Conservation (phyloP, 2,329 filamentous ascomycete genomes). For the Colletotrichum melonis region DNA sequence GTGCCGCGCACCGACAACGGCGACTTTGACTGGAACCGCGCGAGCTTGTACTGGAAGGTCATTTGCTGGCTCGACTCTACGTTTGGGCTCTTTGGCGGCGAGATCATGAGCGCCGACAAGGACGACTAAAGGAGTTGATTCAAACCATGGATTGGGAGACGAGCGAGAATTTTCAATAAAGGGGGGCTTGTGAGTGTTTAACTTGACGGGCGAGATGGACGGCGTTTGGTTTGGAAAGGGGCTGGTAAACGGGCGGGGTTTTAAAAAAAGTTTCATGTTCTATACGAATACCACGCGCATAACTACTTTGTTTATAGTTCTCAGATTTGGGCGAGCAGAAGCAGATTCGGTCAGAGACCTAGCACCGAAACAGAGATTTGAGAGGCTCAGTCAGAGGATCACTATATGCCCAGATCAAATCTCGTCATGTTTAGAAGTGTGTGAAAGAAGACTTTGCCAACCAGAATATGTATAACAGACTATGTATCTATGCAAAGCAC, state of each 20-base stretch:
- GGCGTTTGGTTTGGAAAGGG: background rate
- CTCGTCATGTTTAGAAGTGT: background rate
- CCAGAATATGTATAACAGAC: background rate
- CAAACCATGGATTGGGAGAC: too few species aligned
- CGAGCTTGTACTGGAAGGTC: slow-evolving; percentile 75
- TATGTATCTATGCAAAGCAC: background rate
- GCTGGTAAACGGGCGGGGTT: background rate
- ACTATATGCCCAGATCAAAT: background rate
- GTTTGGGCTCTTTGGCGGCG: slow-evolving; percentile 69
- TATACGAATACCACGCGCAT: slow-evolving; percentile 24
- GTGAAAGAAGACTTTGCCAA: background rate
- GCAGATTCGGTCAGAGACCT: background rate
- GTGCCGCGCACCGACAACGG: slow-evolving; percentile 79
- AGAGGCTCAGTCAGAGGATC: too few species aligned
- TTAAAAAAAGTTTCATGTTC: background rate
- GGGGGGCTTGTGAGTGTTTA: background rate
- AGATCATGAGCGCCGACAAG: slow-evolving; percentile 68
- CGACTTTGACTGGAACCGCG: slow-evolving; percentile 79
- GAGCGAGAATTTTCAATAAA: background rate
- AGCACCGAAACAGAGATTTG: background rate
- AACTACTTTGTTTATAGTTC: background rate
- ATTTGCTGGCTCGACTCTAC: slow-evolving; percentile 72
- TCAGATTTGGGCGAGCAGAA: background rate
- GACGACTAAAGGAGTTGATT: slow-evolving; percentile 57
- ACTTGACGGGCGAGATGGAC: background rate